These are phyloP conservation scores for Cucurbita maxima DNA, from an alignment of 306 rosid species.

Conservation along the genomic window DNA sequence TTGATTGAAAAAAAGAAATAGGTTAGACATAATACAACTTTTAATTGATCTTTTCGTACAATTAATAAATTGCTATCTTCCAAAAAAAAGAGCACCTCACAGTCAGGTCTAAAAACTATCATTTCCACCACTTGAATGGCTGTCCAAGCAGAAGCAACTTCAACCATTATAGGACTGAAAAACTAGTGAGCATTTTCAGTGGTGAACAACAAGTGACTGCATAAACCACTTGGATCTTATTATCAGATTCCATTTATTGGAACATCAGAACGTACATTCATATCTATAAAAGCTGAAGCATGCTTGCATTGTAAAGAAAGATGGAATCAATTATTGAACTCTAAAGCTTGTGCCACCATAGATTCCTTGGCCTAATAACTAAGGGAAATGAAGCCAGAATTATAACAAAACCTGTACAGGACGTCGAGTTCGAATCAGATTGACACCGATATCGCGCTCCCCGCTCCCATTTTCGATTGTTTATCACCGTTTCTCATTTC, in stretches of 20 bases:
- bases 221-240: not conserved
- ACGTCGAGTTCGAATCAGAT: not conserved
- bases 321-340: not conserved
- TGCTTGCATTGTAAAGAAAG: not conserved
- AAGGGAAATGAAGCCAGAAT: slow-evolving; percentile 1
- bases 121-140: slow-evolving; percentile 6
- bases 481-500: slow-evolving; percentile 23
- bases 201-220: not conserved
- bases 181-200: not conserved
- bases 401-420: slow-evolving; percentile 33
- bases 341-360: not conserved
- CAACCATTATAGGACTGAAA: not conserved
- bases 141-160: slow-evolving; percentile 6
- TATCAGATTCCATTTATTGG: not conserved
- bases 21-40: too few relatives aligned
- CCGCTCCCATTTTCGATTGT: not conserved
- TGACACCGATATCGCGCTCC: not conserved
- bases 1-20: too few relatives aligned
- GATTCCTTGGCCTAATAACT: slow-evolving; percentile 10
- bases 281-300: not conserved
- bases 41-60: too few relatives aligned
- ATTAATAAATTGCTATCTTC: not conserved
- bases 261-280: not conserved
- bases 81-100: slow-evolving; percentile 5
- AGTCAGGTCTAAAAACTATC: not conserved